Evolutionary conservation across 163 green algal species (phyloP).

Genomic region (Volvox carteri): DNA sequence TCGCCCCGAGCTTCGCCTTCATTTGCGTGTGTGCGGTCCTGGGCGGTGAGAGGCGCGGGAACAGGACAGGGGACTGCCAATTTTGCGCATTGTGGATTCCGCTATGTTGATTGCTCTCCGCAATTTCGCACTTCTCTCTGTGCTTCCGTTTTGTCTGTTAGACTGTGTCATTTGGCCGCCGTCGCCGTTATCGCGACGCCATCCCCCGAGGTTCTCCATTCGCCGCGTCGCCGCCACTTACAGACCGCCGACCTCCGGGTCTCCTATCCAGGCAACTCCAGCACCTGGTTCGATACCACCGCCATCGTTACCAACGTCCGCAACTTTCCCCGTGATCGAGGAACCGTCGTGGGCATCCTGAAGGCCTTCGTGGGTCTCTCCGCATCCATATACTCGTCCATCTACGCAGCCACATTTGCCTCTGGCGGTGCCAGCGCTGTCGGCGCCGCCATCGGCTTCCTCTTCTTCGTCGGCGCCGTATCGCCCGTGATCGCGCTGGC

Average conservation of each 20-base stretch:
- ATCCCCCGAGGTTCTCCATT: no score
- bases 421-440: neutral
- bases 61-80: neutral
- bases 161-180: no score
- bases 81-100: no score
- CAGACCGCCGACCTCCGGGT: no score
- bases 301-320: constrained; percentile 68
- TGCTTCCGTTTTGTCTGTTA: no score
- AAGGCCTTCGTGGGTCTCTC: constrained; percentile 74
- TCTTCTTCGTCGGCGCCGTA: constrained; percentile 20
- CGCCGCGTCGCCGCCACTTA: no score
- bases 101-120: no score
- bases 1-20: constrained; percentile 2
- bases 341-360: constrained; percentile 72
- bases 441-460: neutral
- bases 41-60: constrained; percentile 4
- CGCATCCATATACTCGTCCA: constrained; percentile 67
- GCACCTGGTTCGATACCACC: constrained; percentile 68
- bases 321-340: constrained; percentile 73
- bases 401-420: constrained; percentile 58
- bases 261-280: constrained; percentile 64
- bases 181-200: no score
- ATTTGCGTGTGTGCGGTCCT: constrained; percentile 15
- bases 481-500: neutral
- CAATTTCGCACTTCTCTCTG: no score